These are phyloP conservation scores for Cercospora sp. DNA, from an alignment of 2,329 filamentous ascomycete species.

Conservation along the genomic window DNA sequence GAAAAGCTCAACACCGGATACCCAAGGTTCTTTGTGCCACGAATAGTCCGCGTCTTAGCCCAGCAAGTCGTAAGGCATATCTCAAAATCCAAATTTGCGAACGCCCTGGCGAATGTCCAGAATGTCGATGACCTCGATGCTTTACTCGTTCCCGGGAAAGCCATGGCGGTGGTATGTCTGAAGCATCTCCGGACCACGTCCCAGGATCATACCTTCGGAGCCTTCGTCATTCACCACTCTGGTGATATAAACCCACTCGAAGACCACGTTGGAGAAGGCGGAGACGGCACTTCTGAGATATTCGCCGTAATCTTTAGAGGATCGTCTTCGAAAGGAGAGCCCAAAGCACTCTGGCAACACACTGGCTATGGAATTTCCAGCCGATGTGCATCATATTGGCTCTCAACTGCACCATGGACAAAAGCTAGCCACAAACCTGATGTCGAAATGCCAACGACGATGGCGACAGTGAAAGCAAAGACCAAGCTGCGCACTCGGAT, in stretches of 20 bases:
- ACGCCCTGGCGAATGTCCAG: background rate
- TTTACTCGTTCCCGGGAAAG: background rate
- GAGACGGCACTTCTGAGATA: background rate
- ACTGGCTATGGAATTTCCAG: background rate
- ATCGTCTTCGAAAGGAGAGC: background rate
- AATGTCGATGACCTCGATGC: background rate
- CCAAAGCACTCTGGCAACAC: background rate
- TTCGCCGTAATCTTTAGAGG: background rate
- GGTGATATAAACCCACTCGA: background rate
- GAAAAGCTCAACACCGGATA: background rate
- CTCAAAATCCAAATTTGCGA: background rate
- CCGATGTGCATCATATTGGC: background rate
- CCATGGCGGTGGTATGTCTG: background rate
- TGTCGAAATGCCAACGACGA: background rate
- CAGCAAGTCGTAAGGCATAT: background rate
- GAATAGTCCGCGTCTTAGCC: background rate
- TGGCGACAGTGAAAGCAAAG: background rate
- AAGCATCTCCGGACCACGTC: background rate
- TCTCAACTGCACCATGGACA: background rate
- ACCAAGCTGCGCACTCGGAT: background rate
- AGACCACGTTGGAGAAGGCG: background rate
- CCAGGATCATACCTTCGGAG: background rate
- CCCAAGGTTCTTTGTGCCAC: background rate
- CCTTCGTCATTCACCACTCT: background rate
- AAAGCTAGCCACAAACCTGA: background rate